Conservation (phyloP, 2,329 filamentous ascomycete species). For the Aureobasidium sp. region DNA sequence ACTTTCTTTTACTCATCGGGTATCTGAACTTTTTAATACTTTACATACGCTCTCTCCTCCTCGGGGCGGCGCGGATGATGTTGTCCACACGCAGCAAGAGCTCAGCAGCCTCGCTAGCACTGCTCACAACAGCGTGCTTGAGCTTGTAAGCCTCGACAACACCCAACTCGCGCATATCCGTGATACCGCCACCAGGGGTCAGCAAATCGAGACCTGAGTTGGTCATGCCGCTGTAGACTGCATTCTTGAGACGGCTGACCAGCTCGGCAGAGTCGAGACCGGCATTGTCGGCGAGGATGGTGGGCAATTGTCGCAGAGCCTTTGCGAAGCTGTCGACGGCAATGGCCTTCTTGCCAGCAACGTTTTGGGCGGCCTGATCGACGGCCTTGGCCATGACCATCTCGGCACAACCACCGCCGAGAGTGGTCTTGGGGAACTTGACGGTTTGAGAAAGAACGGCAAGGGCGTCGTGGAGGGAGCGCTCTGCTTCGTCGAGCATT, state of each 20-base stretch:
- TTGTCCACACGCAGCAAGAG: conserved; percentile 93
- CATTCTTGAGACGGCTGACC: conserved; percentile 81
- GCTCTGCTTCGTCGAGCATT: conserved; percentile 91
- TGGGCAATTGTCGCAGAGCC: conserved; percentile 85
- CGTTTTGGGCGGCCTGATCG: conserved; percentile 82
- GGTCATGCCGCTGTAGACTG: conserved; percentile 88
- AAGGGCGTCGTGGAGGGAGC: conserved; percentile 89
- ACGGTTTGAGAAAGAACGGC: conserved; percentile 96
- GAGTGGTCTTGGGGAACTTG: conserved; percentile 83
- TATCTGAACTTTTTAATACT: conserved; percentile 11
- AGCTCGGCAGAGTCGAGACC: conserved; percentile 93
- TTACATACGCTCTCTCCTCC: conserved; percentile 69
- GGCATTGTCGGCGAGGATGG: conserved; percentile 94
- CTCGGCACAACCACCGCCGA: conserved; percentile 93
- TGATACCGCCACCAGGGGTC: conserved; percentile 82
- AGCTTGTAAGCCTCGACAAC: conserved; percentile 98
- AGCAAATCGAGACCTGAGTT: conserved; percentile 84
- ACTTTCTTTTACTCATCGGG: conserved; percentile 7
- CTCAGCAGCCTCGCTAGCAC: conserved; percentile 92
- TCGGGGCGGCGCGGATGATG: conserved; percentile 88
- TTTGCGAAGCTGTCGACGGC: conserved; percentile 84
- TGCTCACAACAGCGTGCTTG: conserved; percentile 95
- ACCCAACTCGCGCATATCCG: conserved; percentile 90
- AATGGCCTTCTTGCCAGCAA: conserved; percentile 93
- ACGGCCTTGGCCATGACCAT: conserved; percentile 99